Evolutionary conservation across 768 basidiomycete species (phyloP).

Genomic region (Leccinellum albellum): DNA sequence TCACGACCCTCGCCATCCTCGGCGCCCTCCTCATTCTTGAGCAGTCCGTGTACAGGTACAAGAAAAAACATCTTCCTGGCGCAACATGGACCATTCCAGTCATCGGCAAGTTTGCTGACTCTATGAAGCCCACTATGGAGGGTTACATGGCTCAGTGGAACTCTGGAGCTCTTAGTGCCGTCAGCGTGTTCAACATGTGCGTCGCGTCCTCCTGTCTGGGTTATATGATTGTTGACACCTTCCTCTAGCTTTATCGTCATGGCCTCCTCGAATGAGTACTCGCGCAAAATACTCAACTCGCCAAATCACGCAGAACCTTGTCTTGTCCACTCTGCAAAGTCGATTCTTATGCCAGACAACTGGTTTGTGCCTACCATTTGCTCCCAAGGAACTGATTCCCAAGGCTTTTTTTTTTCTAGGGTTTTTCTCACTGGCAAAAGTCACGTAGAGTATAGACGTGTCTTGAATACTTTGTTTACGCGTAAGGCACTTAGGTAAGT

Average conservation of each 20-base stretch:
- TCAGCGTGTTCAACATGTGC: constrained; percentile 98
- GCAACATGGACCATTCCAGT: constrained; percentile 92
- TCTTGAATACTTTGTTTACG: constrained; percentile 89
- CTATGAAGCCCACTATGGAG: constrained; percentile 86
- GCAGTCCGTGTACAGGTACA: constrained; percentile 82
- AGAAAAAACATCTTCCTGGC: constrained; percentile 87
- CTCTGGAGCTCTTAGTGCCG: constrained; percentile 78
- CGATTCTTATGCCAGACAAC: constrained; percentile 79
- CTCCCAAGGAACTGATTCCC: neutral
- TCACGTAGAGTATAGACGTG: constrained; percentile 91
- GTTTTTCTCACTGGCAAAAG: constrained; percentile 95
- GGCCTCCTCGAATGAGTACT: constrained; percentile 88
- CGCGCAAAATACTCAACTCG: constrained; percentile 95
- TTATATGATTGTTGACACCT: constrained; percentile 3
- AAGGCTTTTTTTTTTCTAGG: constrained; percentile 43
- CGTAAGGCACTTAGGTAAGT: constrained; percentile 85
- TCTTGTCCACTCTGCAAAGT: constrained; percentile 88
- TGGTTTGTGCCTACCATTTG: constrained; percentile 50
- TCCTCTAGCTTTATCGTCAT: constrained; percentile 92
- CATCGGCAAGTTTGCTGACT: constrained; percentile 95
- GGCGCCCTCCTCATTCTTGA: constrained; percentile 78
- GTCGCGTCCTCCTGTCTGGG: constrained; percentile 21
- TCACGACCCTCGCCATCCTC: constrained; percentile 66
- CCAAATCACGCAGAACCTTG: constrained; percentile 91
- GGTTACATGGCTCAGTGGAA: constrained; percentile 92